A percentile compares a stretch with the other conserved stretches of the same genome.
Conservation (phyloP, 2,329 filamentous ascomycete species). For the Aspergillus eucalypticola region DNA sequence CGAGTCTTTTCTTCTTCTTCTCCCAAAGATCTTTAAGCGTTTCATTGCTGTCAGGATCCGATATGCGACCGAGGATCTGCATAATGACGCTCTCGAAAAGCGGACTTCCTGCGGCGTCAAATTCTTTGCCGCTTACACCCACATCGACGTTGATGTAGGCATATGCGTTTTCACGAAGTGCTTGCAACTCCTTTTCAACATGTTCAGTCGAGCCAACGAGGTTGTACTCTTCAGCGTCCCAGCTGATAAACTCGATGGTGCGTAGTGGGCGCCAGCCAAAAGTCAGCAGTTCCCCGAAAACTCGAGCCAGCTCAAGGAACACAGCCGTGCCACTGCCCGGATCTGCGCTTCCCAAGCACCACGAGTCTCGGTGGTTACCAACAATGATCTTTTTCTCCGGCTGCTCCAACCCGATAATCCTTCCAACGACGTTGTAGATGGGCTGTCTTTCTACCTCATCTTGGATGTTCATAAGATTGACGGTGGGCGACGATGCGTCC, state of each 20-base stretch:
- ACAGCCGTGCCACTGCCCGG: slow-evolving; percentile 87
- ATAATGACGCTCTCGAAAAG: slow-evolving; percentile 72
- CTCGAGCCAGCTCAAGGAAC: slow-evolving; percentile 82
- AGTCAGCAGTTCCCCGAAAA: slow-evolving; percentile 75
- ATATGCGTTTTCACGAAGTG: slow-evolving; percentile 70
- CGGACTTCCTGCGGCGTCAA: slow-evolving; percentile 78
- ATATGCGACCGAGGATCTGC: slow-evolving; percentile 71
- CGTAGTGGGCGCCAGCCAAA: slow-evolving; percentile 87
- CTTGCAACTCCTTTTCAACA: slow-evolving; percentile 79
- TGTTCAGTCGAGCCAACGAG: slow-evolving; percentile 91
- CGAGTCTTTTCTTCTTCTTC: slow-evolving; percentile 58
- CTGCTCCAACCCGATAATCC: slow-evolving; percentile 82
- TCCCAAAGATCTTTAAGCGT: slow-evolving; percentile 78
- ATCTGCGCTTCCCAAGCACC: slow-evolving; percentile 83
- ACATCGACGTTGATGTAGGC: slow-evolving; percentile 92
- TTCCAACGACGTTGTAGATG: slow-evolving; percentile 89
- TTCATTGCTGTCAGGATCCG: slow-evolving; percentile 69
- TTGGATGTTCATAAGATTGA: slow-evolving; percentile 82
- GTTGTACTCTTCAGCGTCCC: slow-evolving; percentile 94
- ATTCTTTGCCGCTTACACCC: slow-evolving; percentile 72
- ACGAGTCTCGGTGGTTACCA: slow-evolving; percentile 90
- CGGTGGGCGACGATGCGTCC: slow-evolving; percentile 69
- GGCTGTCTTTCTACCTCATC: slow-evolving; percentile 79
- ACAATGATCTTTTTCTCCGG: slow-evolving; percentile 80
- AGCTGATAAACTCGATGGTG: slow-evolving; percentile 96